Conservation (phyloP, 2,329 filamentous ascomycete species). For the Lasiodiplodia theobromae region DNA sequence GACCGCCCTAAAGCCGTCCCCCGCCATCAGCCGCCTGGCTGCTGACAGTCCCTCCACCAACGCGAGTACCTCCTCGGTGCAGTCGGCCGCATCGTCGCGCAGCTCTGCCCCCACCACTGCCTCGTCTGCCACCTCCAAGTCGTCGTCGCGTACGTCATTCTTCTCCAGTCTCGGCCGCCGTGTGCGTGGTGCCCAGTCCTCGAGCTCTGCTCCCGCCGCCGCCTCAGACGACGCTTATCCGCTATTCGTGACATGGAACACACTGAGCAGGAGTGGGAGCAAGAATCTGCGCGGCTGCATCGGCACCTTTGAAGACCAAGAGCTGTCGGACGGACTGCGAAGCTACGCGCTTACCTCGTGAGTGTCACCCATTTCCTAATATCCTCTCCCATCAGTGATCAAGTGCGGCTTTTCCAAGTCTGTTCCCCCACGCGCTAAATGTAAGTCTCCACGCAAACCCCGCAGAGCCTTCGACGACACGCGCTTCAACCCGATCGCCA, state of each 20-base stretch:
- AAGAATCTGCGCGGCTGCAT: slow-evolving; percentile 89
- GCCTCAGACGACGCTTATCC: slow-evolving; percentile 64
- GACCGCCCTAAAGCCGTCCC: slow-evolving; percentile 42
- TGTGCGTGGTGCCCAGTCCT: slow-evolving; percentile 34
- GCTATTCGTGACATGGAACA: slow-evolving; percentile 96
- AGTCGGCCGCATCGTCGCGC: slow-evolving; percentile 19
- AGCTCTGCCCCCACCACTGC: slow-evolving; percentile 49
- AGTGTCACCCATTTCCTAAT: slow-evolving; percentile 37
- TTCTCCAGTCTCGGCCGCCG: slow-evolving; percentile 43
- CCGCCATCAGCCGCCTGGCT: slow-evolving; percentile 55
- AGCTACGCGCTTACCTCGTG: slow-evolving; percentile 84
- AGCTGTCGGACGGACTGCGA: slow-evolving; percentile 74
- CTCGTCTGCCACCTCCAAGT: slow-evolving; percentile 55
- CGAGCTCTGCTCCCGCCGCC: slow-evolving; percentile 43
- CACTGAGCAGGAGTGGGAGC: slow-evolving; percentile 64
- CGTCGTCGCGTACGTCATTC: slow-evolving; percentile 40
- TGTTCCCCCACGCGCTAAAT: slow-evolving; percentile 10
- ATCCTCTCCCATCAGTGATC: background rate
- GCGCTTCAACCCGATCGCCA: slow-evolving; percentile 66
- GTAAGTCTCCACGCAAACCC: background rate
- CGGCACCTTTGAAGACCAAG: slow-evolving; percentile 85
- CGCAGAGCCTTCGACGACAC: slow-evolving; percentile 68
- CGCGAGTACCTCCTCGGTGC: slow-evolving; percentile 52
- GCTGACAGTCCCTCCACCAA: slow-evolving; percentile 53
- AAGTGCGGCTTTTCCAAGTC: background rate